These are phyloP conservation scores for Quambalaria eucalypti DNA, from an alignment of 1,284 basidiomycete species.

Conservation along the genomic window DNA sequence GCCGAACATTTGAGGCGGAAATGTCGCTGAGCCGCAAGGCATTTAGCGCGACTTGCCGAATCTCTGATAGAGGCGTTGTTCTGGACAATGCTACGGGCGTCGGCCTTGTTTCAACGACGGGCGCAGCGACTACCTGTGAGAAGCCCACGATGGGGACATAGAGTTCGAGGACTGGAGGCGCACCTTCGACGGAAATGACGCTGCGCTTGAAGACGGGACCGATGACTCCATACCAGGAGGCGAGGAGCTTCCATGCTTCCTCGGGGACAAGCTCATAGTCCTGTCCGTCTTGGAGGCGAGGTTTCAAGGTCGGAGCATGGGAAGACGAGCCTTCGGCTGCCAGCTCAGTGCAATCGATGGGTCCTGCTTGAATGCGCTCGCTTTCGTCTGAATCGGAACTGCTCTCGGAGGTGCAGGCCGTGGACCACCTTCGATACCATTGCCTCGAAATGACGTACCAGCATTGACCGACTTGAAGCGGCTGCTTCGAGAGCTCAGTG, in stretches of 20 bases:
- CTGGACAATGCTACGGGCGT: constrained; percentile 2
- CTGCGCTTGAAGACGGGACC: constrained; percentile 57
- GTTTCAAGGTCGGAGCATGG: constrained; percentile 17
- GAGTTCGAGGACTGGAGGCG: constrained; percentile 63
- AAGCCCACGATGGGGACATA: constrained; percentile 64
- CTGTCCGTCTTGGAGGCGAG: constrained; percentile 57
- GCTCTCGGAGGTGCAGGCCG: constrained; percentile 59
- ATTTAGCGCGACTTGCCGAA: background rate
- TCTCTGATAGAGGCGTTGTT: background rate
- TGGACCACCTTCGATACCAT: constrained; percentile 69
- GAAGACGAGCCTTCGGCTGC: constrained; percentile 48
- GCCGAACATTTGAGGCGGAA: background rate
- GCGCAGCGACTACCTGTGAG: too few relatives aligned
- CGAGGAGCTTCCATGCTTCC: constrained; percentile 63
- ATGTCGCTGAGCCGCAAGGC: background rate
- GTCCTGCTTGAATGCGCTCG: constrained; percentile 44
- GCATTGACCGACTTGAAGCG: constrained; percentile 58
- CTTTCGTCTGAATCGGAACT: constrained; percentile 60
- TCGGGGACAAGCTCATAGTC: constrained; percentile 71
- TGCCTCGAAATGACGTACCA: constrained; percentile 66
- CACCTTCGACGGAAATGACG: constrained; percentile 53
- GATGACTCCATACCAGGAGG: constrained; percentile 63
- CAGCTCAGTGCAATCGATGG: constrained; percentile 10
- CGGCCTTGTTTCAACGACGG: constrained; percentile 37
- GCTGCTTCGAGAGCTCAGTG: constrained; percentile 23